These are phyloP conservation scores for Pachyrhizus erosus DNA, from an alignment of 306 rosid species.

Conservation along the genomic window DNA sequence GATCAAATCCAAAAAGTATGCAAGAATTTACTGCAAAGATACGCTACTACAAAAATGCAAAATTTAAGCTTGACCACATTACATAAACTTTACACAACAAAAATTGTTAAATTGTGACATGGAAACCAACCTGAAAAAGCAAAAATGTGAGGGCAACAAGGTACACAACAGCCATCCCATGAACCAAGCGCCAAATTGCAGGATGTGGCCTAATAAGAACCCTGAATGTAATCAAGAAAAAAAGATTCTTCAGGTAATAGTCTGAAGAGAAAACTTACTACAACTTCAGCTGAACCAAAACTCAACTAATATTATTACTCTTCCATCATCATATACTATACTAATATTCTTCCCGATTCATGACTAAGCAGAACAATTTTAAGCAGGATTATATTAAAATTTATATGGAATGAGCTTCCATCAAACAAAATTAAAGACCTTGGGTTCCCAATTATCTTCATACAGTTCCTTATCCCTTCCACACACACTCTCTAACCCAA, in stretches of 20 bases:
- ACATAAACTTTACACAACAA: constrained; percentile 1
- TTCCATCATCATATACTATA: constrained; percentile 10
- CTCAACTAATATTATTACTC: not conserved
- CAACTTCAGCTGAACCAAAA: constrained; percentile 20
- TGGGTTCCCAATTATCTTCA: constrained; percentile 4
- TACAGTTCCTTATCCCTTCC: constrained; percentile 1
- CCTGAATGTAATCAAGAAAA: constrained; percentile 56
- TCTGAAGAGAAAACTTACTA: constrained; percentile 3
- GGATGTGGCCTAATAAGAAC: constrained; percentile 99
- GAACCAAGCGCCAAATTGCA: constrained; percentile 98
- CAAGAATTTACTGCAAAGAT: constrained; percentile 5
- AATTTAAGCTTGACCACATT: not conserved
- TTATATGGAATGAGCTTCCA: constrained; percentile 1
- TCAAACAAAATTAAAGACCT: not conserved
- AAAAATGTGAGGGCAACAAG: constrained; percentile 93
- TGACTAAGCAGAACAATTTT: constrained; percentile 4
- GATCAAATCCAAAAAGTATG: constrained; percentile 20
- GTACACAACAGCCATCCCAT: constrained; percentile 98
- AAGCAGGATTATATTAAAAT: not conserved
- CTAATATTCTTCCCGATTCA: not conserved
- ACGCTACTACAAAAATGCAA: constrained; percentile 7
- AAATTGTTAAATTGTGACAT: constrained; percentile 7
- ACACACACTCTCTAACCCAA: not conserved
- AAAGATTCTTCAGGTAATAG: constrained; percentile 16
- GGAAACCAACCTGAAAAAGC: constrained; percentile 87